Base-by-base conservation (phyloP, 371 early-diverging fungal species). In the Syncephalastrum contaminatum region DNA sequence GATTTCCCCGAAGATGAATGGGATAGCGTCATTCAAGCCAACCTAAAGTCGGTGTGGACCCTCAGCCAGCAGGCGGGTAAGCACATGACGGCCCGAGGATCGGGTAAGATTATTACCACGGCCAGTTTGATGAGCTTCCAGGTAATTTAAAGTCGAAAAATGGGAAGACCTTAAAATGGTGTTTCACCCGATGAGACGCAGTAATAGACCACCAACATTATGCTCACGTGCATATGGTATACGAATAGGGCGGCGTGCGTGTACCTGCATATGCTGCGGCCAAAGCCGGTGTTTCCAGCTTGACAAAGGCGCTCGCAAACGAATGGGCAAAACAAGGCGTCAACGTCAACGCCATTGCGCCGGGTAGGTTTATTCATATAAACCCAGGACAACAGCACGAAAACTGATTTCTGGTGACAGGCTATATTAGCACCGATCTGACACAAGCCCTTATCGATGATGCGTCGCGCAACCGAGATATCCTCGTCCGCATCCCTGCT, bases 301-400 rank as follows among this genome's bases (percentile, higher is more conserved):
- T 85, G 56, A 83, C 86, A 51, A 84, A 85, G 73, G 82, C 82
- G 12, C 62, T 85, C 20, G 81, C 84, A 52, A 81, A 80, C 59
- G 84, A 84, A 66, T 83, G 83, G 83, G 83, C 67, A 0, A 47
- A 60, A 30, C 54, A 57, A 25, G 70, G 69, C 10, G 61, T 85
- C 39, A 72, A 76, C 22, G 82, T 82, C 18, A 83, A 79, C 30
- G 72, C 75, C 18, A 79, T 85, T 56, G 79, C 81, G 10, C 84
- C 86, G 40, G 84, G 63, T 63, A 59, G 30, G 8, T 20, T 30
- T 25, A 25, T 25, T 30, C 36, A 12, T 30, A 12, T 30, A 10
- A 25, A 20, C 13, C 41, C 18, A 4, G 2, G 0, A 52, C 6
- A 48, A 48, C n/a, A 40, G 47, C 27, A 43, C 46, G 16, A 27